Evolutionary conservation across 441 rosid species (phyloP).

Genomic region (Jatropha podagrica): DNA sequence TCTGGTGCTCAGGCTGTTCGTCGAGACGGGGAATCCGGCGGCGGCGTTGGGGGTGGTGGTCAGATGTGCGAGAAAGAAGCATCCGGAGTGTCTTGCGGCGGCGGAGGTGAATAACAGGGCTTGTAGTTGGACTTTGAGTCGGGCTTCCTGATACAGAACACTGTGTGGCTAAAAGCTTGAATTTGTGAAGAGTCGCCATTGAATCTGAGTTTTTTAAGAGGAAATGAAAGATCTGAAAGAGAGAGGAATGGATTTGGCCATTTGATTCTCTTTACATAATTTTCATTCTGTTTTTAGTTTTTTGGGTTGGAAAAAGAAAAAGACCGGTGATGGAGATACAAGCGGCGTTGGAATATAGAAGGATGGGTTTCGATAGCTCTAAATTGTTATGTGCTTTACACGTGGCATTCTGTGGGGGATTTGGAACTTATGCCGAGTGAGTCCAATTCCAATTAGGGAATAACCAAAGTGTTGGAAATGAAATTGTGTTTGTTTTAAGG

Average conservation of each 20-base stretch:
- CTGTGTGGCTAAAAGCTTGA: conserved; percentile 69
- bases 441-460: background rate
- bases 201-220: background rate
- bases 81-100: conserved; percentile 78
- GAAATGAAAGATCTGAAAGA: conserved; percentile 21
- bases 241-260: background rate
- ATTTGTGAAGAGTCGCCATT: conserved; percentile 71
- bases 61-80: conserved; percentile 50
- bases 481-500: background rate
- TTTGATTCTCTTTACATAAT: background rate
- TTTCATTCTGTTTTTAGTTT: background rate
- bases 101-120: conserved; percentile 77
- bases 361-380: background rate
- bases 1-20: conserved; percentile 21
- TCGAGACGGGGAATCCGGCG: conserved; percentile 36
- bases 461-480: background rate
- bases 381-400: background rate
- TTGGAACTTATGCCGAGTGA: background rate
- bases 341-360: background rate
- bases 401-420: conserved; percentile 14
- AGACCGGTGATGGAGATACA: background rate
- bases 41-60: conserved; percentile 37
- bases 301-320: background rate
- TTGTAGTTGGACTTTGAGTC: conserved; percentile 62
- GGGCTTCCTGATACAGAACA: conserved; percentile 60